A percentile compares a stretch with the other conserved stretches of the same genome.
Conservation (phyloP, 2,329 filamentous ascomycete genomes). For the Arthroderma sp. region DNA sequence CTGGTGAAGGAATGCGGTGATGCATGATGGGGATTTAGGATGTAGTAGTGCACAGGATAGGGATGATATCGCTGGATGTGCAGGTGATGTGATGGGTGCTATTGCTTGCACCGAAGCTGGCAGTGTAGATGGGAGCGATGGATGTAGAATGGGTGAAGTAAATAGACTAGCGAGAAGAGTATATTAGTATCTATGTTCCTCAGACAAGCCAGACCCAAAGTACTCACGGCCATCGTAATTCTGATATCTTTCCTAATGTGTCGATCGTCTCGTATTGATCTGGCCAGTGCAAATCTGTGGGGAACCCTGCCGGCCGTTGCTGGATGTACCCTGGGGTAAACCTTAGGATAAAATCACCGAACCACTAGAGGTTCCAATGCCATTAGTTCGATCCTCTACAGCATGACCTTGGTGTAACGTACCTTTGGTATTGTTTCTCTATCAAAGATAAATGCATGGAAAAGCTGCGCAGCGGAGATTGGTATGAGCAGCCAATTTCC, state of each 20-base stretch:
- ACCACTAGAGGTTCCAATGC: constrained; percentile 26
- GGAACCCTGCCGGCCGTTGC: constrained; percentile 53
- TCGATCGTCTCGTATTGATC: constrained; percentile 62
- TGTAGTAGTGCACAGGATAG: constrained; percentile 85
- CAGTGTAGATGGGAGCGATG: constrained; percentile 43
- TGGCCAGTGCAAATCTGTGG: constrained; percentile 59
- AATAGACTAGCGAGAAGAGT: constrained; percentile 45
- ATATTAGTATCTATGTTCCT: constrained; percentile 8
- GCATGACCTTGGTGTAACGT: constrained; percentile 14
- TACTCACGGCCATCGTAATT: constrained; percentile 68
- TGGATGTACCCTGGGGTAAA: constrained; percentile 72
- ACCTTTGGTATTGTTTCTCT: constrained; percentile 57
- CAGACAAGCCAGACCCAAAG: background rate
- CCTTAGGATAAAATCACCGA: constrained; percentile 53
- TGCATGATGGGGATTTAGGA: constrained; percentile 74
- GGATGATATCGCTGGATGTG: constrained; percentile 73
- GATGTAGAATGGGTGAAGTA: constrained; percentile 76
- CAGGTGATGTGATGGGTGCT: constrained; percentile 64
- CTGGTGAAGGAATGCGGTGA: constrained; percentile 75
- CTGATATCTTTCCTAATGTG: constrained; percentile 66
- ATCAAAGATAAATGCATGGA: constrained; percentile 66
- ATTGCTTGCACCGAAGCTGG: constrained; percentile 57
- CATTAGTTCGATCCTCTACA: no score
- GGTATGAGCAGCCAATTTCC: constrained; percentile 74
- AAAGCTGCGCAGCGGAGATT: constrained; percentile 59